Evolutionary conservation across 2,329 filamentous ascomycete genomes (phyloP), one percentile per base, ranked within the genome.

Genomic region (Hypoxylon sp.): DNA sequence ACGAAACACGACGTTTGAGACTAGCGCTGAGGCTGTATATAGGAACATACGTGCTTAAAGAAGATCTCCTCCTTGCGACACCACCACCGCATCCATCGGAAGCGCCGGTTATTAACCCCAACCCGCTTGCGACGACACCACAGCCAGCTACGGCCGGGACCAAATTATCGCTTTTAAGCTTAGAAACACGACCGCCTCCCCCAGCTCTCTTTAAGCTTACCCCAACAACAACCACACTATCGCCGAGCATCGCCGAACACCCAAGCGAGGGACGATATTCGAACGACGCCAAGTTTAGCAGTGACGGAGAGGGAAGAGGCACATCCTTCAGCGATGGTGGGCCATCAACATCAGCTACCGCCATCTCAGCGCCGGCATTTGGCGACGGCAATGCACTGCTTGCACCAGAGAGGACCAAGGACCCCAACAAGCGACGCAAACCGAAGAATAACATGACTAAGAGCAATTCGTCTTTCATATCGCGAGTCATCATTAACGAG

Each of bases 361-460:
- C 77, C 39, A 78, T 69, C 73, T 84, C 80, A 17, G 84, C 86
- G 5, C 91, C 92, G 1, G 88, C 91, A 0, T 98, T 98, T 79
- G 95, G 95, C 6, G 93, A 96, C 75, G 92, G 92, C 58, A 98
- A 97, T 77, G 87, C 91, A 6, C 86, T 93, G 27, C 84, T 98
- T 31, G 83, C 86, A 10, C 81, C 88, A 2, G 84, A 86, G 17
- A 86, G 87, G 56, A 84, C 86, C 31, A 93, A 93, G 75, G 93
- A 94, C 75, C 86, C 88, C 44, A 89, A 88, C 71, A 98, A 98
- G 84, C 88, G 89, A 78, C 89, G 91, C 76, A 99, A 99, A 80
- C 96, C 96, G 2, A 99, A 98, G 86, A 98, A 95, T 81, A 98
- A 97, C 79, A 96, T 99, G 79, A 91, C 95, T 57, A 99, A 99